Evolutionary conservation across 371 early-diverging fungal genomes (phyloP).

Genomic region (Mycotypha africana): DNA sequence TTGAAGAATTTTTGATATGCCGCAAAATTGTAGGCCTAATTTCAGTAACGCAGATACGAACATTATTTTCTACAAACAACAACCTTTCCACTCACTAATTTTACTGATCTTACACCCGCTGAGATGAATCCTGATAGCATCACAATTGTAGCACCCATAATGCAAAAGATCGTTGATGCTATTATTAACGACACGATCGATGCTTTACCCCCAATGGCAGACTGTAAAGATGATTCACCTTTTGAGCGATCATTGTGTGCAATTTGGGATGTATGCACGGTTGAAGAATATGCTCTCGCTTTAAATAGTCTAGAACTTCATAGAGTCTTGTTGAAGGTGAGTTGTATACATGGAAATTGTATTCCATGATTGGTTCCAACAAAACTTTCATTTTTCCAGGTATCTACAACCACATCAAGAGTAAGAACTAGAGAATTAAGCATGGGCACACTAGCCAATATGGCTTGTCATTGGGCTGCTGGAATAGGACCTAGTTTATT

Average conservation of each 20-base stretch:
- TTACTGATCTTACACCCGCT: too few species aligned
- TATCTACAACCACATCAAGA: slow-evolving; percentile 24
- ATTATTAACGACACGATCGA: slow-evolving; percentile 22
- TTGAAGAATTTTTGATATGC: too few species aligned
- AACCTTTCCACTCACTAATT: too few species aligned
- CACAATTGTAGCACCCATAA: slow-evolving; percentile 24
- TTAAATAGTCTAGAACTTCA: slow-evolving; percentile 21
- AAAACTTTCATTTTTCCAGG: too few species aligned
- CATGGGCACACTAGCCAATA: slow-evolving; percentile 35
- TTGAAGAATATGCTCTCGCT: slow-evolving; percentile 25
- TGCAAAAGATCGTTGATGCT: slow-evolving; percentile 27
- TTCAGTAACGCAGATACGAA: too few species aligned
- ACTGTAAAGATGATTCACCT: slow-evolving; percentile 39
- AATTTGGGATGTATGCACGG: slow-evolving; percentile 39
- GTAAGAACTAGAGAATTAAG: slow-evolving; percentile 35
- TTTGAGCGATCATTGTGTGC: slow-evolving; percentile 39
- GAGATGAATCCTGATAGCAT: slow-evolving; percentile 6
- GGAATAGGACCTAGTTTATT: slow-evolving; percentile 21
- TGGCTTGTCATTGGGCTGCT: slow-evolving; percentile 35
- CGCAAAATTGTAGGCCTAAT: too few species aligned
- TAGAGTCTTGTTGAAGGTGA: slow-evolving; percentile 35
- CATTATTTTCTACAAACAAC: too few species aligned
- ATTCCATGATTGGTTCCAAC: too few species aligned
- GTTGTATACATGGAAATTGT: too few species aligned
- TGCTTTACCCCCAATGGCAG: too few species aligned